Evolutionary conservation across 2,329 filamentous ascomycete species (phyloP).

Genomic region (Aspergillus tamarii): DNA sequence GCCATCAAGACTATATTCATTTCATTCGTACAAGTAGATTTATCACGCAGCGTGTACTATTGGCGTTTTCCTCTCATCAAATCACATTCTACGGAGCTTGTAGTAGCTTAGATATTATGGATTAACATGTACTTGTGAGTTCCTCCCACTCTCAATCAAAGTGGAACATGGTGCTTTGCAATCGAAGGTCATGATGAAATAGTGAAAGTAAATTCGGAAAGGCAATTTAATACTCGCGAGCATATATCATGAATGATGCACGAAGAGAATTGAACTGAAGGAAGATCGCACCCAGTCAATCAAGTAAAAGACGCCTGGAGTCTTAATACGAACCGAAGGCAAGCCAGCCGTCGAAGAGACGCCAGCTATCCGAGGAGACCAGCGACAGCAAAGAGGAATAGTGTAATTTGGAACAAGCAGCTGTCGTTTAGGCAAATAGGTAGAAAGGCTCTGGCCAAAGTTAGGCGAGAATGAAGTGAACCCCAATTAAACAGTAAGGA

Average conservation of each 20-base stretch:
- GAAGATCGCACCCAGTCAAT: not conserved
- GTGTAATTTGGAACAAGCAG: not conserved
- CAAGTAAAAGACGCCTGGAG: not conserved
- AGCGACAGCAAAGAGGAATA: not conserved
- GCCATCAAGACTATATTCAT: not conserved
- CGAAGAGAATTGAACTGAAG: not conserved
- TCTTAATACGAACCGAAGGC: not conserved
- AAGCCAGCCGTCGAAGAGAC: no score
- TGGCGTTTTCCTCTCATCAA: not conserved
- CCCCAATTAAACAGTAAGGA: not conserved
- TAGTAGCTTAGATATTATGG: not conserved
- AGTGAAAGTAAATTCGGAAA: not conserved
- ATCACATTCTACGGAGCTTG: not conserved
- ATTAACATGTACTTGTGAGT: not conserved
- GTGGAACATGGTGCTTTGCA: not conserved
- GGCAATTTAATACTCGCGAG: slow-evolving; percentile 14
- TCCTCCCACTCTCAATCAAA: not conserved
- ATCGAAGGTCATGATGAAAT: not conserved
- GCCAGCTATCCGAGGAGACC: not conserved
- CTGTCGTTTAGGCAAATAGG: not conserved
- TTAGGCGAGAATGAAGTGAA: not conserved
- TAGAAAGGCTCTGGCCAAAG: not conserved
- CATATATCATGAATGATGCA: slow-evolving; percentile 14
- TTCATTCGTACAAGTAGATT: not conserved
- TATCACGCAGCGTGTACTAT: not conserved